A percentile compares a stretch with the other conserved stretches of the same genome.
phyloP scores from a whole-genome alignment of 768 basidiomycete genomes.

The Ephemerocybe angulata region DNA sequence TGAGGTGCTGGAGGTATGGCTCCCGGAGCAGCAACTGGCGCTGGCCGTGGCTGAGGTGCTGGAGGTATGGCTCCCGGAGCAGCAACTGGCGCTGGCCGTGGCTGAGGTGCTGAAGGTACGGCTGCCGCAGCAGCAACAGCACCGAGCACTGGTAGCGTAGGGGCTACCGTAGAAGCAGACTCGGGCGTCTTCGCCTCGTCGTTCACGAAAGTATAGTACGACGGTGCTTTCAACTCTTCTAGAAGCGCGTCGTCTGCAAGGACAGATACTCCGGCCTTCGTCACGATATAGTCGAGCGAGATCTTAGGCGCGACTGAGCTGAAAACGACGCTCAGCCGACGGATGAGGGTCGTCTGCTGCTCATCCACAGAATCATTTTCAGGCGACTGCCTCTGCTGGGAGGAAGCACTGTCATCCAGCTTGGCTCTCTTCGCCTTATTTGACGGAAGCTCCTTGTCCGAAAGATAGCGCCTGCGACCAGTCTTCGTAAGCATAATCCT shows the following conservation, averaged over 20 bases:
- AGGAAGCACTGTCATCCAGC: neutral
- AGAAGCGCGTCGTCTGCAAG: constrained; percentile 13
- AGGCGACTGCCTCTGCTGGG: no score
- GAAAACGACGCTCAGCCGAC: constrained; percentile 76
- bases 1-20: no score
- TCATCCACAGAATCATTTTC: no score
- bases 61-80: no score
- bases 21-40: no score
- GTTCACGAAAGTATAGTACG: neutral
- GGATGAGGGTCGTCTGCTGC: constrained; percentile 50
- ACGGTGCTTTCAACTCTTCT: neutral
- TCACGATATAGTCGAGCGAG: constrained; percentile 75
- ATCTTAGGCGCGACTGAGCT: constrained; percentile 54
- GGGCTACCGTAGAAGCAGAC: no score
- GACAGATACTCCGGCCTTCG: constrained; percentile 49
- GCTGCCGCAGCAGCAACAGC: no score
- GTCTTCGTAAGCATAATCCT: constrained; percentile 83
- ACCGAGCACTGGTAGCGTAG: no score
- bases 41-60: no score
- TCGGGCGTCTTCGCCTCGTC: neutral
- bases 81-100: no score
- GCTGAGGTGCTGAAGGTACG: no score
- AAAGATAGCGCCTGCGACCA: constrained; percentile 56
- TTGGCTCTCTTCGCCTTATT: constrained; percentile 21
- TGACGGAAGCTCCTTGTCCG: constrained; percentile 24